Base-by-base conservation (phyloP, 805 yeast genomes). In the Cyberlindnera xylosilytica region DNA sequence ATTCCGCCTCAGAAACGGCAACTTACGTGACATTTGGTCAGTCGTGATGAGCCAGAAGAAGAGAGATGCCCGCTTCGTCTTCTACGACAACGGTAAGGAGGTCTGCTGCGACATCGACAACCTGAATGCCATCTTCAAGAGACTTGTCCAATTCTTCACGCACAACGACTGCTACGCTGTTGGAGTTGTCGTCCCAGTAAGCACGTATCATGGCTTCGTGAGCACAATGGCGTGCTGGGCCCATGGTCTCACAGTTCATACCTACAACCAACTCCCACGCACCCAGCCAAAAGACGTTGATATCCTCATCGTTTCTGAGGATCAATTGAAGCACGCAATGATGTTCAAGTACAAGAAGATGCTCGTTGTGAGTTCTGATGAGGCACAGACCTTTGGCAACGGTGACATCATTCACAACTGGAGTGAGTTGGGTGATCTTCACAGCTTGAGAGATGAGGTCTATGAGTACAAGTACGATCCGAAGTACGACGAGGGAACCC, bases 1-100 rank as follows among this genome's bases (percentile, higher is more conserved):
- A 27, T 84, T 82, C 58, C 76, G 74, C 49, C 57, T 83, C 18
- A 69, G 96, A 52, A 83, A 85, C 58, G 96, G 96, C 3, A 81
- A 78, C 51, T 58, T 87, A 44, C 73, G 76, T 47, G 96, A 87
- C 64, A 58, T 87, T 4, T 87, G 93, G 90, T 75, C 70, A 41
- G 63, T 80, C 12, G 71, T 74, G 10, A 56, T 66, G 60, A 57
- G 59, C 27, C 56, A 59, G 16, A 50, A 58, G 26, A 49, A 44
- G 31, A 45, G 36, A 11, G 56, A 41, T 26, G 40, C 23, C 4
- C 49, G 62, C 9, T 47, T 51, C 15, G 53, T 68, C 10, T 45
- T 46, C 29, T 53, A 65, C 29, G 53, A 53, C 13, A 53, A 53
- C 28, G 56, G 50, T 43, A 38, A 40, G 31, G 41, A 51, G n/a